phyloP scores from a whole-genome alignment of 495 filamentous ascomycete genomes.

The Neurospora tetrasperma region DNA sequence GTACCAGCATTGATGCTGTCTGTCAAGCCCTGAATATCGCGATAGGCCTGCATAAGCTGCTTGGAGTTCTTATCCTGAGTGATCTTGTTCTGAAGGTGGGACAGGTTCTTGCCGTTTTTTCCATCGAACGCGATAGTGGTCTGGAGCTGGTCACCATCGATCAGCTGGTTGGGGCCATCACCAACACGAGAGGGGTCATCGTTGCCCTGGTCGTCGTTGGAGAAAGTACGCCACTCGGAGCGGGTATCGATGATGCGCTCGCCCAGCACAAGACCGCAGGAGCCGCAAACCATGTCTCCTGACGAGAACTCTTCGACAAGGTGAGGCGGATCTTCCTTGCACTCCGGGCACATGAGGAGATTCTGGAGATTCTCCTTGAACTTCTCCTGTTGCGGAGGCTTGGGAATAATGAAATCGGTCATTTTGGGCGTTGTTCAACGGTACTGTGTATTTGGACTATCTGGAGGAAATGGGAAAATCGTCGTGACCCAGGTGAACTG shows the following conservation, averaged over 20 bases:
- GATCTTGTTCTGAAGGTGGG: slow-evolving; percentile 78
- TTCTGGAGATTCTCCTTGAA: slow-evolving; percentile 63
- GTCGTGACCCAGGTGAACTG: neutral
- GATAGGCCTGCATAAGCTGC: slow-evolving; percentile 66
- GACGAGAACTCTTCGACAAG: slow-evolving; percentile 85
- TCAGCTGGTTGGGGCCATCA: slow-evolving; percentile 74
- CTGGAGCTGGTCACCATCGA: slow-evolving; percentile 86
- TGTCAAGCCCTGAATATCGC: slow-evolving; percentile 80
- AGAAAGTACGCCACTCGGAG: slow-evolving; percentile 97
- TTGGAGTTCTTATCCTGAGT: slow-evolving; percentile 80
- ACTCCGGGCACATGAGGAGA: slow-evolving; percentile 75
- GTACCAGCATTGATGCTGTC: slow-evolving; percentile 74
- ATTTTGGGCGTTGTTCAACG: slow-evolving; percentile 5
- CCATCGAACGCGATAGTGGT: slow-evolving; percentile 80
- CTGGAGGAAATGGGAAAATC: neutral
- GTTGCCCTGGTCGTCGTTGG: slow-evolving; percentile 87
- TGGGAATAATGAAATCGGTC: slow-evolving; percentile 3
- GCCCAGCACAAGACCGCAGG: slow-evolving; percentile 83
- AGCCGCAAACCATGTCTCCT: slow-evolving; percentile 86
- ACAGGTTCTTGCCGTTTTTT: slow-evolving; percentile 60
- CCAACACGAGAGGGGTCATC: slow-evolving; percentile 98
- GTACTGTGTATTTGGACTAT: neutral
- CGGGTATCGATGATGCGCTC: slow-evolving; percentile 89
- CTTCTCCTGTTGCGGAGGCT: slow-evolving; percentile 10
- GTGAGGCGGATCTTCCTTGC: slow-evolving; percentile 81